phyloP scores from a whole-genome alignment of 805 yeast genomes.

The Cyberlindnera misumaiensis region DNA sequence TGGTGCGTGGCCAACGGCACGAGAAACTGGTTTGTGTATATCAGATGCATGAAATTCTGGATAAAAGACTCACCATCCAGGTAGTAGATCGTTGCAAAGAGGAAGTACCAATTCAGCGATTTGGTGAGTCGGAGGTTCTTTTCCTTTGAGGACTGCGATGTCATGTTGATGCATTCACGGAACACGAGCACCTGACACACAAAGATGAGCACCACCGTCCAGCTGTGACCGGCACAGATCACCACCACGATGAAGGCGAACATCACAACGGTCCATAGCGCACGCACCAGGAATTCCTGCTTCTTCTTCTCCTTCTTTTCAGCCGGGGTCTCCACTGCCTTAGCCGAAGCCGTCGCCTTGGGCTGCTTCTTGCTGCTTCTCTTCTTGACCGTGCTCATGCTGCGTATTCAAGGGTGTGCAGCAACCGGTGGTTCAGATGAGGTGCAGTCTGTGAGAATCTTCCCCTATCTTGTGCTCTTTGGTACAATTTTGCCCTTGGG shows the following conservation, averaged over 20 bases:
- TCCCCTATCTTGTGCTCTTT: too few relatives aligned
- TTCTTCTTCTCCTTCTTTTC: conserved; percentile 44
- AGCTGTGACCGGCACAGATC: conserved; percentile 77
- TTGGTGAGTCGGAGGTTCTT: conserved; percentile 77
- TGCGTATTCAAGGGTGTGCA: too few relatives aligned
- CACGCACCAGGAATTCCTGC: conserved; percentile 78
- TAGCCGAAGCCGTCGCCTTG: neutral
- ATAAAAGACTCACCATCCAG: conserved; percentile 82
- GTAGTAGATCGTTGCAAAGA: conserved; percentile 81
- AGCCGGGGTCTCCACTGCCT: too few relatives aligned
- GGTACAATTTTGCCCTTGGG: too few relatives aligned
- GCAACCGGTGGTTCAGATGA: neutral
- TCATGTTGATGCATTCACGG: conserved; percentile 84
- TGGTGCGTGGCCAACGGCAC: conserved; percentile 68
- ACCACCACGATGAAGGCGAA: conserved; percentile 62
- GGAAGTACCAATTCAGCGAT: conserved; percentile 87
- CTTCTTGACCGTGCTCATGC: too few relatives aligned
- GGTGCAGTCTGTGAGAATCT: too few relatives aligned
- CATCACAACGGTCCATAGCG: conserved; percentile 94
- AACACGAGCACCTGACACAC: conserved; percentile 77
- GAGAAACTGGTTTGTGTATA: conserved; percentile 46
- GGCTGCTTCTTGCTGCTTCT: neutral
- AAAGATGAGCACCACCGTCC: conserved; percentile 67
- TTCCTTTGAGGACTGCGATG: conserved; percentile 72
- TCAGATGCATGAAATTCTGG: conserved; percentile 50